phyloP scores from a whole-genome alignment of 1,284 basidiomycete genomes.

The Lentinula novae-zelandiae region DNA sequence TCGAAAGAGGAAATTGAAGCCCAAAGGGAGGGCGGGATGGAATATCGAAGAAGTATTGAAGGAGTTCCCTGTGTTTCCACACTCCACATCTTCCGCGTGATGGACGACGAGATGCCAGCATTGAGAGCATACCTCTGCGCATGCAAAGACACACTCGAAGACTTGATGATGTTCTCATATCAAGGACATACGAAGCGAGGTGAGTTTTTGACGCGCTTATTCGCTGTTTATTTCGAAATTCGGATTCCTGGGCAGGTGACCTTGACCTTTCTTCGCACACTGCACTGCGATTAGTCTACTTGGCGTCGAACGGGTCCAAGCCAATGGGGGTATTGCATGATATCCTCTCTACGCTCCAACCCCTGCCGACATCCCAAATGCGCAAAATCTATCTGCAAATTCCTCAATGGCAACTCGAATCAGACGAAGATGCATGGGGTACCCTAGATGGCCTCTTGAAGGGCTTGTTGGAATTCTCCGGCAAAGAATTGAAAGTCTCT shows the following conservation, averaged over 20 bases:
- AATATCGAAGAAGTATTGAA: neutral
- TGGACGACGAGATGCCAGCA: neutral
- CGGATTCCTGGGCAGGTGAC: neutral
- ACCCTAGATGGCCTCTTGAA: neutral
- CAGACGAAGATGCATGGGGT: conserved; percentile 3
- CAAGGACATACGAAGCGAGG: conserved; percentile 5
- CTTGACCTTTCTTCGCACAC: conserved; percentile 6
- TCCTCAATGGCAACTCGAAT: conserved; percentile 1
- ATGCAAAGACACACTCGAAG: conserved; percentile 1
- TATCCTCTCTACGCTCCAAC: neutral
- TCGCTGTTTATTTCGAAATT: neutral
- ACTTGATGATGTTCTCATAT: conserved; percentile 11
- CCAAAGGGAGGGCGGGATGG: neutral
- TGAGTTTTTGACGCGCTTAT: neutral
- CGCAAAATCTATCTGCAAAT: conserved; percentile 5
- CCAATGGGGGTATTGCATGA: neutral
- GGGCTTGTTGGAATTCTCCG: neutral
- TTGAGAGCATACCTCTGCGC: conserved; percentile 5
- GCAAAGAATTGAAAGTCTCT: neutral
- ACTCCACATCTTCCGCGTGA: conserved; percentile 9
- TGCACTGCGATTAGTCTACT: conserved; percentile 1
- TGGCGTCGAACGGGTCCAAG: conserved; percentile 4
- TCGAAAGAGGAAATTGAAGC: neutral
- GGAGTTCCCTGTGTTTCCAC: neutral
- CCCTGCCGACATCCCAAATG: neutral